Conservation (phyloP, 495 filamentous ascomycete genomes). For the Massariosphaeria phaeospora region DNA sequence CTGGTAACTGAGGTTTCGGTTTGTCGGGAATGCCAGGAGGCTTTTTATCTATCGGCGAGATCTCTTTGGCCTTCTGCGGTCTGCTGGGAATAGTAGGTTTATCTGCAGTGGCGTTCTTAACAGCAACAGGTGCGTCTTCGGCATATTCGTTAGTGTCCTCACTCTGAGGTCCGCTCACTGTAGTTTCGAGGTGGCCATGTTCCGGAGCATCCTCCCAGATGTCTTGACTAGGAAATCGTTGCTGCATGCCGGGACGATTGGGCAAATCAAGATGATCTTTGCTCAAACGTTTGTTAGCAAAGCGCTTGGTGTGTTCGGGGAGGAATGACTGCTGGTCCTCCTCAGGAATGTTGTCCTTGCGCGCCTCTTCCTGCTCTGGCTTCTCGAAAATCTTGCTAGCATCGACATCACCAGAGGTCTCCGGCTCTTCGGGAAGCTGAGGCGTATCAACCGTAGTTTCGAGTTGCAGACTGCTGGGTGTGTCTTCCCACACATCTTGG, state of each 20-base stretch:
- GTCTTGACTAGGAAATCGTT: constrained; percentile 87
- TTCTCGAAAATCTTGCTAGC: constrained; percentile 46
- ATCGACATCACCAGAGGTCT: not conserved
- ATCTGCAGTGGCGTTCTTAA: constrained; percentile 9
- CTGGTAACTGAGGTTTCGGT: constrained; percentile 76
- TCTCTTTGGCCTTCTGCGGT: constrained; percentile 37
- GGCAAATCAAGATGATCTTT: constrained; percentile 42
- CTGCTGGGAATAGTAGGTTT: constrained; percentile 21
- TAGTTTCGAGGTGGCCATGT: constrained; percentile 73
- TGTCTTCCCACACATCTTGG: constrained; percentile 95
- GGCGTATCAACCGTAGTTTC: constrained; percentile 82
- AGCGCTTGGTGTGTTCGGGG: constrained; percentile 31
- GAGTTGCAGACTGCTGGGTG: constrained; percentile 78
- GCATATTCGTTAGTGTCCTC: constrained; percentile 32
- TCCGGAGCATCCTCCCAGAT: constrained; percentile 96
- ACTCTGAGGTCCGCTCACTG: constrained; percentile 62
- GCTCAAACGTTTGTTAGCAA: constrained; percentile 44
- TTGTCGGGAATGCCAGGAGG: constrained; percentile 52
- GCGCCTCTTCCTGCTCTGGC: constrained; percentile 52
- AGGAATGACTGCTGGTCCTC: constrained; percentile 46
- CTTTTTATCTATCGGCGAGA: constrained; percentile 40
- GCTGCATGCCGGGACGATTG: constrained; percentile 50
- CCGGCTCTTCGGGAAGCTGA: constrained; percentile 50
- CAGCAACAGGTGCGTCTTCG: constrained; percentile 20
- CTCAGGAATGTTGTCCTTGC: constrained; percentile 44